phyloP scores from a whole-genome alignment of 352 stramenopile genomes.

The Pythium insidiosum region DNA sequence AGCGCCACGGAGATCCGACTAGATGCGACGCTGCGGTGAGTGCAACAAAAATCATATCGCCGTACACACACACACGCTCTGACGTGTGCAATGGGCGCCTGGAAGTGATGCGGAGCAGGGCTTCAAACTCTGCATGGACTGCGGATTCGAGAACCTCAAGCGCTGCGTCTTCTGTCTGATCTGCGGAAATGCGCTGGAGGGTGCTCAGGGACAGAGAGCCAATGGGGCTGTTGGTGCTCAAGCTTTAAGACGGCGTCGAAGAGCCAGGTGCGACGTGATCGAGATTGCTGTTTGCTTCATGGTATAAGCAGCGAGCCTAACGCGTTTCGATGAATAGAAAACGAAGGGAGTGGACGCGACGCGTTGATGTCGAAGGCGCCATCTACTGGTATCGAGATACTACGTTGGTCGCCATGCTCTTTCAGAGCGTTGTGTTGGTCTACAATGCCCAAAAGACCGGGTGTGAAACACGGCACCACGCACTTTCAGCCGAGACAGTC shows the following conservation, averaged over 20 bases:
- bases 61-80: neutral
- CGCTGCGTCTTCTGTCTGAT: slow-evolving; percentile 7
- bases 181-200: neutral
- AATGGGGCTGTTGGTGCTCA: neutral
- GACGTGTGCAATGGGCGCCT: neutral
- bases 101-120: slow-evolving; percentile 5
- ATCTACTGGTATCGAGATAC: too few species aligned
- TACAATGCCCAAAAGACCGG: too few species aligned
- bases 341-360: too few species aligned
- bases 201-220: neutral
- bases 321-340: too few species aligned
- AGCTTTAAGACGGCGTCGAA: neutral
- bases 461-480: too few species aligned
- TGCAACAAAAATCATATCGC: neutral
- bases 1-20: slow-evolving; percentile 3
- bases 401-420: too few species aligned
- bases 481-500: too few species aligned
- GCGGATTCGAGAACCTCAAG: slow-evolving; percentile 4
- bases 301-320: too few species aligned
- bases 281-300: too few species aligned
- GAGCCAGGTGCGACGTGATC: too few species aligned
- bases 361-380: too few species aligned
- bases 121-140: slow-evolving; percentile 7
- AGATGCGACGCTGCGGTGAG: slow-evolving; percentile 3
- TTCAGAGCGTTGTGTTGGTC: too few species aligned